These are phyloP conservation scores for Begonia masoniana DNA, from an alignment of 306 rosid species.

Conservation along the genomic window DNA sequence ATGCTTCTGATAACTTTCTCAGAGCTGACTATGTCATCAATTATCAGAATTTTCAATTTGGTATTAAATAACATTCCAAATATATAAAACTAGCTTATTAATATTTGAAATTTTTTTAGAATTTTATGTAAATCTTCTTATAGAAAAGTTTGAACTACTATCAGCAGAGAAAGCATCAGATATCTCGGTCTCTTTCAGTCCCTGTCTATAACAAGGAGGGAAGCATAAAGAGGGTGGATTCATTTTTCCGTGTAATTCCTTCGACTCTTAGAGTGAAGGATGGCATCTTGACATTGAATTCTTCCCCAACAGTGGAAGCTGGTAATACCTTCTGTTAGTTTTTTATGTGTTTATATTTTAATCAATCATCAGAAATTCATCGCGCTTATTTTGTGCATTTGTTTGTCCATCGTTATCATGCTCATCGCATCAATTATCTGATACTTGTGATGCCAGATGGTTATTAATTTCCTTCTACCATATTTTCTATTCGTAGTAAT, in stretches of 20 bases:
- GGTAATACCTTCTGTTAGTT: constrained; percentile 31
- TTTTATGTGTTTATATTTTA: background rate
- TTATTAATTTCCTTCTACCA: too few relatives aligned
- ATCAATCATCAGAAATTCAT: background rate
- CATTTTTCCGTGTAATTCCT: constrained; percentile 65
- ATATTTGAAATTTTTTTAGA: too few relatives aligned
- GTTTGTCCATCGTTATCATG: too few relatives aligned
- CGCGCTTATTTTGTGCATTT: too few relatives aligned
- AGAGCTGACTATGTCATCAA: too few relatives aligned
- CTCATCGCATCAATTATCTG: too few relatives aligned
- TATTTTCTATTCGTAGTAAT: background rate
- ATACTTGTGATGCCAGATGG: too few relatives aligned
- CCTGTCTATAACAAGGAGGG: constrained; percentile 51
- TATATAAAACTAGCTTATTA: too few relatives aligned
- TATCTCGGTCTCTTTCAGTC: constrained; percentile 79
- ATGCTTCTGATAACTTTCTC: too few relatives aligned
- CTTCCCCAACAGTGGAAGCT: constrained; percentile 34
- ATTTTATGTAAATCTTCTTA: too few relatives aligned
- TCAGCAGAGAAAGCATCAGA: constrained; percentile 45
- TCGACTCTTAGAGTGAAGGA: constrained; percentile 69
- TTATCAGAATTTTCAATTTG: too few relatives aligned
- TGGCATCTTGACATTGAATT: constrained; percentile 16
- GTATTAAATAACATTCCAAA: too few relatives aligned
- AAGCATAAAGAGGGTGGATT: constrained; percentile 52
- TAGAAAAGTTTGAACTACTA: constrained; percentile 3